phyloP scores from a whole-genome alignment of 2,329 filamentous ascomycete species.

The Magnaporthiopsis incrustans region DNA sequence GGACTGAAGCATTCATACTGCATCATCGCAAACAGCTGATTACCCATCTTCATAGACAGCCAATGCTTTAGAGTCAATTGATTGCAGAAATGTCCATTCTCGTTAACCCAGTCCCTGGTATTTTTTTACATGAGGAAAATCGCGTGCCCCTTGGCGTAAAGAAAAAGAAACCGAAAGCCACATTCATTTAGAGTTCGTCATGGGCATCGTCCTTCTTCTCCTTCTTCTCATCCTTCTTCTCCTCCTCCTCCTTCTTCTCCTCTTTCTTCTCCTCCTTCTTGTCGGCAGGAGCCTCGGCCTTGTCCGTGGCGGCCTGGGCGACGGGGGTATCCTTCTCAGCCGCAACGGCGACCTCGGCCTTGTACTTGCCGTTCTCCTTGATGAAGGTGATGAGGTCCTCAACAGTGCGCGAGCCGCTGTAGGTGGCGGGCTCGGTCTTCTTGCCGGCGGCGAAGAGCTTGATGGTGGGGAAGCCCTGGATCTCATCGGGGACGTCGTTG shows the following conservation, averaged over 20 bases:
- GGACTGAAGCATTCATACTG: no score
- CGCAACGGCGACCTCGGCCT: conserved; percentile 58
- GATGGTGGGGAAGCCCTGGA: conserved; percentile 97
- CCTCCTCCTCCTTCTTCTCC: no score
- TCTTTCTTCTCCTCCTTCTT: no score
- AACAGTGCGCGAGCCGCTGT: conserved; percentile 78
- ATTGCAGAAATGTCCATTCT: conserved; percentile 4
- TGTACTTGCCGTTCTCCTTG: conserved; percentile 89
- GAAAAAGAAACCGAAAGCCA: no score
- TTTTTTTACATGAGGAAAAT: conserved; percentile 8
- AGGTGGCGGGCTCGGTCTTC: conserved; percentile 80
- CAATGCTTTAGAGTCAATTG: no score
- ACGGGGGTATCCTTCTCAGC: conserved; percentile 44
- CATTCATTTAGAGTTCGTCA: conserved; percentile 64
- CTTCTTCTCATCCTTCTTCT: no score
- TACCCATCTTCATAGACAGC: no score
- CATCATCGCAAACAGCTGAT: no score
- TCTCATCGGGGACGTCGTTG: conserved; percentile 96
- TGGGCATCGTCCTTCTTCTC: conserved; percentile 44
- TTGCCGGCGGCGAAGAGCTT: conserved; percentile 90
- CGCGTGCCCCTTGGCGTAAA: no score
- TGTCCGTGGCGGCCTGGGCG: conserved; percentile 43
- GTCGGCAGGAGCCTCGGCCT: conserved; percentile 23
- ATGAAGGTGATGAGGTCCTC: conserved; percentile 91
- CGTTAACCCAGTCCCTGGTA: conserved; percentile 6